Conservation (phyloP, 1,284 basidiomycete species). For the Inonotus obliquus region DNA sequence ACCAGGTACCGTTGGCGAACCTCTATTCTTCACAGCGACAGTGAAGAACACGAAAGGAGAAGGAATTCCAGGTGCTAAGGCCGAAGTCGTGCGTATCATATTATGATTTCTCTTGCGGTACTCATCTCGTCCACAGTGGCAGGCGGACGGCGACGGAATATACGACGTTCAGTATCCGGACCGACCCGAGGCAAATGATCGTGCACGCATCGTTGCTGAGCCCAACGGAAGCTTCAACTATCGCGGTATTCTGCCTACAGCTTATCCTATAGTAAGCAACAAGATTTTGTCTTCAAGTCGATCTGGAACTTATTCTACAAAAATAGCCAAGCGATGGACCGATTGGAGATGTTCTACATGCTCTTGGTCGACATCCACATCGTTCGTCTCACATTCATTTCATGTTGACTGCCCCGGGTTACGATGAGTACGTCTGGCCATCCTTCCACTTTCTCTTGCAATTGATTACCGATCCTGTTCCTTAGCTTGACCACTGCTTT, state of each 20-base stretch:
- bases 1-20: constrained; percentile 31
- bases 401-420: constrained; percentile 33
- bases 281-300: not conserved
- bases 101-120: not conserved
- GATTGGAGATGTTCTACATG: constrained; percentile 32
- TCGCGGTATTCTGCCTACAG: constrained; percentile 35
- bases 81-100: constrained; percentile 30
- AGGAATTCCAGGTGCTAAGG: constrained; percentile 31
- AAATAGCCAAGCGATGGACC: constrained; percentile 35
- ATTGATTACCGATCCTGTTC: not conserved
- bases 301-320: not conserved
- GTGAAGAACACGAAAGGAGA: constrained; percentile 34
- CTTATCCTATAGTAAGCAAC: constrained; percentile 33
- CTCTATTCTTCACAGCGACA: constrained; percentile 33
- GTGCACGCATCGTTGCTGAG: constrained; percentile 33
- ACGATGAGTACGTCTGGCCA: constrained; percentile 29
- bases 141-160: constrained; percentile 37
- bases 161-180: constrained; percentile 38
- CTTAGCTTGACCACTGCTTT: constrained; percentile 34
- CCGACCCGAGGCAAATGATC: constrained; percentile 33
- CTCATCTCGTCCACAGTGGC: constrained; percentile 31
- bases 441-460: not conserved
- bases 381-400: constrained; percentile 39
- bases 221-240: constrained; percentile 33
- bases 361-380: constrained; percentile 36